phyloP scores from a whole-genome alignment of 768 basidiomycete species.

The Favolaschia claudopus region DNA sequence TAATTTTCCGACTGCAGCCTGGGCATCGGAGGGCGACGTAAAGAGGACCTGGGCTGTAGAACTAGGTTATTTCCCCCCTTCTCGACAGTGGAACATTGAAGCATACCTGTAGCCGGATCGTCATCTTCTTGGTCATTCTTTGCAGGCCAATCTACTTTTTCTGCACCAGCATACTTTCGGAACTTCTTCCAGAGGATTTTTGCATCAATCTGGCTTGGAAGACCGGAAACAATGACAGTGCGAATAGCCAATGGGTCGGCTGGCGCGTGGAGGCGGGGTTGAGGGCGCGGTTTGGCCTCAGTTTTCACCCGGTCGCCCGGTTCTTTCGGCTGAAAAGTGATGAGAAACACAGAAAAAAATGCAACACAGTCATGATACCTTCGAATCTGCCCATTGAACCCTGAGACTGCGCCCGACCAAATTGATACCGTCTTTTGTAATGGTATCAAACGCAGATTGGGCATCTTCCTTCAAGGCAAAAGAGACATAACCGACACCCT shows the following conservation, averaged over 20 bases:
- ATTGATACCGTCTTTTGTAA: slow-evolving; percentile 68
- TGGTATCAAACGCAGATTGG: slow-evolving; percentile 69
- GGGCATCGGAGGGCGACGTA: slow-evolving; percentile 68
- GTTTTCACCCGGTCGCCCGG: slow-evolving; percentile 42
- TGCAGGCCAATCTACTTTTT: slow-evolving; percentile 76
- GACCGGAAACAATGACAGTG: slow-evolving; percentile 80
- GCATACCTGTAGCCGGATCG: slow-evolving; percentile 59
- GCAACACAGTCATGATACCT: slow-evolving; percentile 56
- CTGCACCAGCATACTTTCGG: slow-evolving; percentile 79
- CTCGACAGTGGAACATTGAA: neutral
- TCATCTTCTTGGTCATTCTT: slow-evolving; percentile 54
- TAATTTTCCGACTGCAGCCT: slow-evolving; percentile 77
- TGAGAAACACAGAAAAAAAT: slow-evolving; percentile 3
- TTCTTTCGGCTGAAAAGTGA: slow-evolving; percentile 51
- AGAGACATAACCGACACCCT: slow-evolving; percentile 96
- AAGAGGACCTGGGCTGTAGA: slow-evolving; percentile 76
- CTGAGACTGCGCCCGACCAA: slow-evolving; percentile 76
- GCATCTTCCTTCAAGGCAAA: slow-evolving; percentile 93
- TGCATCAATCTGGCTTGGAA: slow-evolving; percentile 67
- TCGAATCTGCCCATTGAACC: slow-evolving; percentile 82
- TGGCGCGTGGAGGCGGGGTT: slow-evolving; percentile 42
- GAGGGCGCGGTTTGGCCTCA: slow-evolving; percentile 48
- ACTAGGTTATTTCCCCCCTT: neutral
- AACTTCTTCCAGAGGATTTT: slow-evolving; percentile 87
- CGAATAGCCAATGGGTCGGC: slow-evolving; percentile 85